A percentile compares a stretch with the other conserved stretches of the same genome.
These are phyloP conservation scores for Polytrichum formosum DNA, from an alignment of 225 moss, liverwort and hornwort species.

Conservation along the genomic window DNA sequence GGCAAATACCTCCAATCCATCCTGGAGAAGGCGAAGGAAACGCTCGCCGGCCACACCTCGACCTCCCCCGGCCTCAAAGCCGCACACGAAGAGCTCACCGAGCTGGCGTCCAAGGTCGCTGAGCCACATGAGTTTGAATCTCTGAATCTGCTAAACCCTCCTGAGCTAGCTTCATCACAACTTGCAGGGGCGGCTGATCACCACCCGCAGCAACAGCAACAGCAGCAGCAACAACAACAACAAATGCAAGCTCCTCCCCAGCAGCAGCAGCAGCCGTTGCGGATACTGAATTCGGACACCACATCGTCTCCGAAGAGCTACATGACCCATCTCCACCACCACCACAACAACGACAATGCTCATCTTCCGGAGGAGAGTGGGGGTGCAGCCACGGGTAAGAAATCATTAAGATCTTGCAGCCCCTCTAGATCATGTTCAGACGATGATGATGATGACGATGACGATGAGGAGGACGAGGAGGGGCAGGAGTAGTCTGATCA, in stretches of 20 bases:
- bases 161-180: constrained; percentile 52
- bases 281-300: constrained; percentile 48
- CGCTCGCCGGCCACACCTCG: constrained; percentile 77
- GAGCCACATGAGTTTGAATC: constrained; percentile 37
- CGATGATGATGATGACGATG: constrained; percentile 16
- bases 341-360: constrained; percentile 30
- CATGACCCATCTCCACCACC: constrained; percentile 40
- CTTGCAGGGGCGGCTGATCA: constrained; percentile 16
- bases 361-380: constrained; percentile 45
- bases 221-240: neutral
- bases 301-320: constrained; percentile 64
- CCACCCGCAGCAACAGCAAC: constrained; percentile 12
- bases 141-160: constrained; percentile 53
- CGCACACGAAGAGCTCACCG: constrained; percentile 81
- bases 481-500: constrained; percentile 7
- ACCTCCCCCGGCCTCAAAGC: constrained; percentile 91
- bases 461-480: neutral
- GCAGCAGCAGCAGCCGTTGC: constrained; percentile 30
- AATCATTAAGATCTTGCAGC: constrained; percentile 1
- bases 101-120: constrained; percentile 82
- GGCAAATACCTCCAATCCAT: constrained; percentile 96
- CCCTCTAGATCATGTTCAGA: constrained; percentile 27
- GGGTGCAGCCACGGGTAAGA: constrained; percentile 22
- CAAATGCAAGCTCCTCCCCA: too few species aligned
- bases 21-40: constrained; percentile 94